Conservation (phyloP, 768 basidiomycete species). For the Lactarius psammicola region DNA sequence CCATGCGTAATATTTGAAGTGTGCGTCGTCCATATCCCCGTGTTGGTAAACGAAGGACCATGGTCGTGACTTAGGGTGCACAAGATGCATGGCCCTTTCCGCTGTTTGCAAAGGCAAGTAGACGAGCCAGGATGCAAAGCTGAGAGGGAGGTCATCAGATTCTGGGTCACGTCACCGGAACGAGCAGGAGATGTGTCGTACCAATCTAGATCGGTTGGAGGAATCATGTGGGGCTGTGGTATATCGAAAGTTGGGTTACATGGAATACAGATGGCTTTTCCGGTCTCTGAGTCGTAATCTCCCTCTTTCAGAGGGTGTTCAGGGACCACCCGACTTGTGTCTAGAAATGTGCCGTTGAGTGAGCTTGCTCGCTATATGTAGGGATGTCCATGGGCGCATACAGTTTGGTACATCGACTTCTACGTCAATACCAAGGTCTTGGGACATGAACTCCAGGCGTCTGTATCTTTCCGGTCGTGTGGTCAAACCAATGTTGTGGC, state of each 20-base stretch:
- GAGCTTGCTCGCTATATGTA: background rate
- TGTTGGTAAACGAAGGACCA: constrained; percentile 22
- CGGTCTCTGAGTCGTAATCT: constrained; percentile 13
- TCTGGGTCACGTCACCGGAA: background rate
- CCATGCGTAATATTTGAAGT: constrained; percentile 24
- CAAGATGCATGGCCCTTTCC: constrained; percentile 25
- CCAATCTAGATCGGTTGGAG: constrained; percentile 21
- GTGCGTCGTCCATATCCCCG: constrained; percentile 21
- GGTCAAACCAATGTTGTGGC: constrained; percentile 20
- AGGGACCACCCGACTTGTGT: constrained; percentile 9
- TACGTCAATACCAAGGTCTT: constrained; percentile 6
- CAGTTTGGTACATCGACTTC: constrained; percentile 12
- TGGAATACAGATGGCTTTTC: constrained; percentile 15
- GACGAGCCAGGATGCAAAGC: constrained; percentile 23
- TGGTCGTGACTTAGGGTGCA: constrained; percentile 11
- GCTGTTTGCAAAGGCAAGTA: constrained; percentile 23
- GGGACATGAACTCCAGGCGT: constrained; percentile 17
- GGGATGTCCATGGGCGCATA: background rate
- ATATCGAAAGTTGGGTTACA: constrained; percentile 26
- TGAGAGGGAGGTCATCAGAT: background rate
- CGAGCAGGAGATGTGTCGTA: constrained; percentile 4
- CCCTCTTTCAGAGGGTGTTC: constrained; percentile 12
- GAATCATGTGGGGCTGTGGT: constrained; percentile 16
- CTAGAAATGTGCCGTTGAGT: background rate
- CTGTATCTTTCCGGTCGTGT: constrained; percentile 25